These are phyloP conservation scores for Aspergillus biplanus DNA, from an alignment of 495 filamentous ascomycete genomes.

Conservation along the genomic window DNA sequence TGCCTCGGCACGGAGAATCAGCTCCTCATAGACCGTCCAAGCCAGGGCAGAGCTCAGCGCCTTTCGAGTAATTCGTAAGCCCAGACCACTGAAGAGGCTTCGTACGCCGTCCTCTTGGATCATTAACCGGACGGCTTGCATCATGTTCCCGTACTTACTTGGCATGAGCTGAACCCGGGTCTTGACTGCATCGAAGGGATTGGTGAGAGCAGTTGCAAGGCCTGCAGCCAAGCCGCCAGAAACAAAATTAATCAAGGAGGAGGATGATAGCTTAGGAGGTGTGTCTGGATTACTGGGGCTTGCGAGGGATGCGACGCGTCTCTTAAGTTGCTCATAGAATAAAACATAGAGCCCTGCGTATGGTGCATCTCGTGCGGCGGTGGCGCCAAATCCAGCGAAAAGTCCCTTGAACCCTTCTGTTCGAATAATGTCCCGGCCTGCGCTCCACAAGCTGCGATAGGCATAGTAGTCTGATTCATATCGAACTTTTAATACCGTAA, in stretches of 20 bases:
- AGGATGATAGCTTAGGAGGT: constrained; percentile 35
- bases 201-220: constrained; percentile 83
- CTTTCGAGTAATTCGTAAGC: constrained; percentile 86
- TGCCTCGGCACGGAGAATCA: constrained; percentile 76
- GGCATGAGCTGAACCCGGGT: constrained; percentile 92
- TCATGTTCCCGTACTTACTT: constrained; percentile 80
- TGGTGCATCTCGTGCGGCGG: constrained; percentile 88
- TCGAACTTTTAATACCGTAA: constrained; percentile 95
- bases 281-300: constrained; percentile 1
- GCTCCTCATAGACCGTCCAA: constrained; percentile 96
- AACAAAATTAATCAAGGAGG: constrained; percentile 80
- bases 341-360: constrained; percentile 95
- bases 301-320: constrained; percentile 52
- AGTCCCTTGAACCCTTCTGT: constrained; percentile 81
- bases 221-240: constrained; percentile 80
- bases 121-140: constrained; percentile 74
- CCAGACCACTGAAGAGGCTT: constrained; percentile 85
- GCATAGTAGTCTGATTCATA: constrained; percentile 85
- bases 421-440: constrained; percentile 72
- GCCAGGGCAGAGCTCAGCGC: constrained; percentile 88
- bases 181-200: constrained; percentile 97
- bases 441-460: constrained; percentile 76
- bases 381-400: constrained; percentile 92
- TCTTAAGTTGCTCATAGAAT: constrained; percentile 91
- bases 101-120: constrained; percentile 77